Base-by-base conservation (phyloP, 345 rosid species). In the Pseudoturritis turrita region DNA sequence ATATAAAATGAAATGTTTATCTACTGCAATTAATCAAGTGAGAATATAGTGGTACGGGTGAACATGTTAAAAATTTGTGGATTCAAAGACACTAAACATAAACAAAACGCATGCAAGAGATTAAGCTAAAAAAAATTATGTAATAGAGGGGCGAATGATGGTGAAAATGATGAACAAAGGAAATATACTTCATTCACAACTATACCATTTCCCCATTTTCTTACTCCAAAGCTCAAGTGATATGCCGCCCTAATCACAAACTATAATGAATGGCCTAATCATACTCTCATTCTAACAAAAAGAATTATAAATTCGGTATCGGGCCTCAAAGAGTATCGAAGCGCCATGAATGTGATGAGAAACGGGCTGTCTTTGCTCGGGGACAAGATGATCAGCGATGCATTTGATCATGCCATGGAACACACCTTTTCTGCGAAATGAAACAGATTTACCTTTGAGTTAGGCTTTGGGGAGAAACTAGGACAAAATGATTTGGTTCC, bases 351-450 rank as follows among this genome's bases (percentile, higher is more conserved):
- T 45, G 50, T 5, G 26, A 64, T 54, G 65, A 63, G 47, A 63
- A 63, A 7, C 65, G 31, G 31, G 3, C 39, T 37, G 10, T 36
- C 54, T 63, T 44, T 52, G 11, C 70, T 21, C 10, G 1, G n/a
- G 31, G 46, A 23, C 50, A 45, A 65, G 65, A n/a, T 31, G n/a
- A 22, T 18, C 67, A 37, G 47, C 62, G 46, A 39, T 25, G 56
- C 55, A 45, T 17, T 33, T 33, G 41, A 35, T 73, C 77, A 73
- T 35, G 69, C 74, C 63, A 75, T 60, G 62, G 74, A 75, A 45
- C 78, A 75, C 28, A 75, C 58, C 53, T 68, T 75, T 10, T 75
- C 74, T 75, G 73, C 63, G 9, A 52, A 52, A 52, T 53, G 5
- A 44, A n/a, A 51, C 21, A 68, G 9, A 53, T 31, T 49, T 19